These are phyloP conservation scores for Diaporthe sp. DNA, from an alignment of 2,329 filamentous ascomycete genomes.

Conservation along the genomic window DNA sequence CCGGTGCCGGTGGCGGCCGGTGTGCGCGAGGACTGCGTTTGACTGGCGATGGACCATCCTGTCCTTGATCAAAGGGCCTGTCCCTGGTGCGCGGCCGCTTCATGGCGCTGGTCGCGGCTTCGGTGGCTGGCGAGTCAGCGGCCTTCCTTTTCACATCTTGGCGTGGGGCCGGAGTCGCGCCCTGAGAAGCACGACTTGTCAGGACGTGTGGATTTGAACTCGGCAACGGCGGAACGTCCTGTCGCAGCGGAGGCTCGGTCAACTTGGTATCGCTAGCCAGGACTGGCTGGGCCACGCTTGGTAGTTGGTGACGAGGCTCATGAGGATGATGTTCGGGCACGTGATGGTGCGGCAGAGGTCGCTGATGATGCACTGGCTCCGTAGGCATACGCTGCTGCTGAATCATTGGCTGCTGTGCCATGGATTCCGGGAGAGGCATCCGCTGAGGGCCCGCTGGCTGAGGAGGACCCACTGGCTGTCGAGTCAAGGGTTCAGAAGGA, in stretches of 20 bases:
- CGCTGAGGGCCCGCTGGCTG: too few species aligned
- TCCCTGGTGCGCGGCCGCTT: conserved; percentile 34
- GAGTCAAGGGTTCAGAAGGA: conserved; percentile 4
- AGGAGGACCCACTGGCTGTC: neutral
- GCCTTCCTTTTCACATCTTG: conserved; percentile 34
- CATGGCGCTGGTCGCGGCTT: neutral
- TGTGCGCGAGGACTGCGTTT: conserved; percentile 8
- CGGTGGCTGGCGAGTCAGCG: neutral
- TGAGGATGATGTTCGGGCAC: neutral
- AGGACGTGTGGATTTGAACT: neutral
- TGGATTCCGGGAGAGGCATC: conserved; percentile 9
- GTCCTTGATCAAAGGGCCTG: neutral
- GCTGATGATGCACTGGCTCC: neutral
- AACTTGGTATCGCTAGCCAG: neutral
- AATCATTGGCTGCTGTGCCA: conserved; percentile 7
- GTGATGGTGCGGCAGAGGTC: conserved; percentile 8
- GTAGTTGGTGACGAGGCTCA: conserved; percentile 4
- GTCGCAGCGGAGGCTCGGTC: neutral
- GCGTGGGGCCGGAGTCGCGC: neutral
- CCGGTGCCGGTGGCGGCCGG: neutral
- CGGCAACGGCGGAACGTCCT: neutral
- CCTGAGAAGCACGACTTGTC: neutral
- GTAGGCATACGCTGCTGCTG: conserved; percentile 22
- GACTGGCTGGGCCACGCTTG: neutral
- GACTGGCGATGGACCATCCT: neutral